A percentile compares a stretch with the other conserved stretches of the same genome.
Evolutionary conservation across 176 grass and related monocot species (phyloP).

Genomic region (Avena insularis): DNA sequence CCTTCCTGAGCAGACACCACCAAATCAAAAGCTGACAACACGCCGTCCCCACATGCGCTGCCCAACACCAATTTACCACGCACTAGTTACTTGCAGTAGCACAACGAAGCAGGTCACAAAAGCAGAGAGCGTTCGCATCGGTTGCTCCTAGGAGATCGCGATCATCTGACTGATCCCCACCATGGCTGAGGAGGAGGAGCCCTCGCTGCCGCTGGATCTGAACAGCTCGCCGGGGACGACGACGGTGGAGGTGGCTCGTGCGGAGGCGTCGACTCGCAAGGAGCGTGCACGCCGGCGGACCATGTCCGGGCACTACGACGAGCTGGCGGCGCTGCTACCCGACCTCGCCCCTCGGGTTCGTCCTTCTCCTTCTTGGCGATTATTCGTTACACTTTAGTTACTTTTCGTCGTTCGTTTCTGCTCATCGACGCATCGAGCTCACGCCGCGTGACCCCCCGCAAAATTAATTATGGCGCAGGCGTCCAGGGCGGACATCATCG

Average conservation of each 20-base stretch:
- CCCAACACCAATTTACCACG: not conserved
- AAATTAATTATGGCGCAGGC: constrained; percentile 19
- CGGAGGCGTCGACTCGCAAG: not conserved
- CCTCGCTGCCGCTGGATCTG: not conserved
- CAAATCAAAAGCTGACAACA: constrained; percentile 16
- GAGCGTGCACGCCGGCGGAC: constrained; percentile 9
- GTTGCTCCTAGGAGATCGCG: not conserved
- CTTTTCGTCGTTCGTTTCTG: not conserved
- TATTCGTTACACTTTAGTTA: too few species aligned
- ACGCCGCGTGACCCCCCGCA: not conserved
- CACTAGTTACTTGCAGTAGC: not conserved
- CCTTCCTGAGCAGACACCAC: constrained; percentile 7
- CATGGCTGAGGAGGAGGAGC: constrained; percentile 25
- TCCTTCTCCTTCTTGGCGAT: not conserved
- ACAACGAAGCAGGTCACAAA: not conserved
- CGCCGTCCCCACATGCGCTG: not conserved
- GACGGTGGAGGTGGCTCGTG: not conserved
- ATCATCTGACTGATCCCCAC: not conserved
- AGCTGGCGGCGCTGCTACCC: constrained; percentile 39
- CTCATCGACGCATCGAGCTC: not conserved
- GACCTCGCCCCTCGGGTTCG: constrained; percentile 10
- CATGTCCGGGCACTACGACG: constrained; percentile 35
- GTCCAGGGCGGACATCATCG: constrained; percentile 36
- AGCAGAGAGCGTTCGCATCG: constrained; percentile 2
- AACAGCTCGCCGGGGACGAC: not conserved